A percentile compares a stretch with the other conserved stretches of the same genome.
phyloP scores from a whole-genome alignment of 495 filamentous ascomycete genomes.

The Apiosordaria backusii region DNA sequence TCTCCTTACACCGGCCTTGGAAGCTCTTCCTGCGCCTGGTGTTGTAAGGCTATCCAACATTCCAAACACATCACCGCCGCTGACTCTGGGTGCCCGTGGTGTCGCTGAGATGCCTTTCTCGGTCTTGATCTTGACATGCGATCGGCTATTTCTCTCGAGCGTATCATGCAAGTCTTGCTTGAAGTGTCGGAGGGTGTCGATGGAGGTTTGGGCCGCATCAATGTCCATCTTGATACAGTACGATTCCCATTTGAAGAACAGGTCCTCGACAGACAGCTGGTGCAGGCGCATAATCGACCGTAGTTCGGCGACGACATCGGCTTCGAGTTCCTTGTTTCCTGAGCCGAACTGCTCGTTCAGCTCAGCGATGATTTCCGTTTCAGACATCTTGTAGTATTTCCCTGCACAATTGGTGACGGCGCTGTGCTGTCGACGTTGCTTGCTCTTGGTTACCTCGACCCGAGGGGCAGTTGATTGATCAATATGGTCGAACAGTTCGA shows the following conservation, averaged over 20 bases:
- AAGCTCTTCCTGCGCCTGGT: constrained; percentile 48
- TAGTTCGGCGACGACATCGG: constrained; percentile 74
- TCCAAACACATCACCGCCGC: constrained; percentile 68
- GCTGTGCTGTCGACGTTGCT: neutral
- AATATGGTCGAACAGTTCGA: constrained; percentile 5
- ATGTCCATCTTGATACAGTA: constrained; percentile 87
- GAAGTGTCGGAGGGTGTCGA: constrained; percentile 67
- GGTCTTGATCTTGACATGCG: constrained; percentile 48
- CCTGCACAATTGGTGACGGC: neutral
- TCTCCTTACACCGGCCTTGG: constrained; percentile 57
- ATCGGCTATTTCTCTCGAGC: constrained; percentile 63
- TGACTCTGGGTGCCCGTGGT: constrained; percentile 51
- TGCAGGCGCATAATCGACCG: constrained; percentile 81
- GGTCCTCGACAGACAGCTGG: constrained; percentile 68
- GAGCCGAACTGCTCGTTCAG: constrained; percentile 66
- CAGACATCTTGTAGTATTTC: constrained; percentile 43
- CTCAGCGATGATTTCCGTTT: constrained; percentile 46
- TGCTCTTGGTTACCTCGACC: neutral
- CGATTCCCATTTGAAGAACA: constrained; percentile 97
- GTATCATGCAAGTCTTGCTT: constrained; percentile 83
- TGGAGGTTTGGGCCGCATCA: constrained; percentile 66
- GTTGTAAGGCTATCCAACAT: constrained; percentile 83
- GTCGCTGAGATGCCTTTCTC: constrained; percentile 64
- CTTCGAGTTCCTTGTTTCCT: constrained; percentile 50
- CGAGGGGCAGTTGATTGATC: neutral